These are phyloP conservation scores for Omphalotus guepiniiformis DNA, from an alignment of 768 basidiomycete genomes.

Conservation along the genomic window DNA sequence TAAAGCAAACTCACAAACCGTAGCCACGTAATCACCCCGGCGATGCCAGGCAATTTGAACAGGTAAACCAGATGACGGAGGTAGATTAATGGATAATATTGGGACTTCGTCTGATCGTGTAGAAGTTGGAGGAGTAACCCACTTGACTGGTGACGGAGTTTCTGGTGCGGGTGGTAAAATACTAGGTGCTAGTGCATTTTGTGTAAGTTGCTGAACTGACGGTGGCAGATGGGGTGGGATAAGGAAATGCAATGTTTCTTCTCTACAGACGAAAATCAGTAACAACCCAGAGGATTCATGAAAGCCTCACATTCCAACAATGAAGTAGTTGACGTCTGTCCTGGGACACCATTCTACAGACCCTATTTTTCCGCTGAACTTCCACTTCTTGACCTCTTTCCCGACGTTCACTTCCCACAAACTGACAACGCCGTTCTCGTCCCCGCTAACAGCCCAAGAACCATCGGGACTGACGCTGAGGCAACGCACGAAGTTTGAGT, in stretches of 20 bases:
- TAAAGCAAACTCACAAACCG: constrained; percentile 72
- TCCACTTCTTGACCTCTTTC: constrained; percentile 83
- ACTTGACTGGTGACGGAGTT: constrained; percentile 65
- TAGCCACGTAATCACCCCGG: constrained; percentile 92
- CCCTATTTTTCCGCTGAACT: constrained; percentile 73
- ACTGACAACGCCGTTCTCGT: constrained; percentile 80
- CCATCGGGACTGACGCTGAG: constrained; percentile 84
- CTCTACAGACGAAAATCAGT: constrained; percentile 39
- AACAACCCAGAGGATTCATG: neutral
- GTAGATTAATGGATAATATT: constrained; percentile 58
- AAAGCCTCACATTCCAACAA: constrained; percentile 65
- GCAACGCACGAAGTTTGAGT: constrained; percentile 68
- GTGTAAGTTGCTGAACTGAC: constrained; percentile 52
- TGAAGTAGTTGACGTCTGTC: constrained; percentile 73
- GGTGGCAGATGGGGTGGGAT: constrained; percentile 75
- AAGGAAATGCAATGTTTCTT: constrained; percentile 75
- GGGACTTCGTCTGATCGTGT: constrained; percentile 50
- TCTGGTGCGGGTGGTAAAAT: constrained; percentile 55
- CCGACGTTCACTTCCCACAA: constrained; percentile 94
- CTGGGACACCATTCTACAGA: constrained; percentile 93
- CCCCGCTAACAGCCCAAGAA: constrained; percentile 87
- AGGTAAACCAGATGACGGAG: constrained; percentile 61
- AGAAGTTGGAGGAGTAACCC: constrained; percentile 48
- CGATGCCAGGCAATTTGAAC: constrained; percentile 91
- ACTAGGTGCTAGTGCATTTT: constrained; percentile 56